A percentile compares a stretch with the other conserved stretches of the same genome.
Evolutionary conservation across 164 flowering plant species (phyloP).

Genomic region (Dillenia suffruticosa): DNA sequence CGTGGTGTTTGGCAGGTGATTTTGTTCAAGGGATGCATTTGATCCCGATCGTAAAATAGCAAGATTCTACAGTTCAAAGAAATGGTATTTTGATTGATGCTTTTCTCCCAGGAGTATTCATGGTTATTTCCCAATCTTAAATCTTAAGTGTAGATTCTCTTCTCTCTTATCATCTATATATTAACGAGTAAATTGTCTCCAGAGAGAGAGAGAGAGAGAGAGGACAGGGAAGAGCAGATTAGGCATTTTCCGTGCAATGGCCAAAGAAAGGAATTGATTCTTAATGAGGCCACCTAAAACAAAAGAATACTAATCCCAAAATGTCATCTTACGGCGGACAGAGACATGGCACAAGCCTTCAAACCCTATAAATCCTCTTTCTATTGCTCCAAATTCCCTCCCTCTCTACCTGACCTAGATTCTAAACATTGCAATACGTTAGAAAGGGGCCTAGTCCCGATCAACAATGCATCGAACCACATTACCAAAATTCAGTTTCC

Average conservation of each 20-base stretch:
- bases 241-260: background rate
- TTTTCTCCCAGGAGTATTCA: no score
- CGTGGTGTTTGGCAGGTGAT: no score
- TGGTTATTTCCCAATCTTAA: no score
- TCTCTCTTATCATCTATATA: no score
- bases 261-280: slow-evolving; percentile 59
- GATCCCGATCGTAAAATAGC: no score
- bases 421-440: slow-evolving; percentile 1
- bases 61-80: no score
- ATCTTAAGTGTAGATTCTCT: no score
- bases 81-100: no score
- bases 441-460: background rate
- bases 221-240: no score
- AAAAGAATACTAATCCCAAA: slow-evolving; percentile 51
- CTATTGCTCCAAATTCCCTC: slow-evolving; percentile 6
- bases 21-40: no score
- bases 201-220: no score
- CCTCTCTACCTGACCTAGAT: background rate
- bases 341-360: slow-evolving; percentile 22
- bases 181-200: no score
- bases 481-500: slow-evolving; percentile 4
- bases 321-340: slow-evolving; percentile 26
- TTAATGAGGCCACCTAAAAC: slow-evolving; percentile 25
- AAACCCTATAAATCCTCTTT: slow-evolving; percentile 8
- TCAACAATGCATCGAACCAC: background rate